phyloP scores from a whole-genome alignment of 2,329 filamentous ascomycete genomes.

The Aspergillus melleus region DNA sequence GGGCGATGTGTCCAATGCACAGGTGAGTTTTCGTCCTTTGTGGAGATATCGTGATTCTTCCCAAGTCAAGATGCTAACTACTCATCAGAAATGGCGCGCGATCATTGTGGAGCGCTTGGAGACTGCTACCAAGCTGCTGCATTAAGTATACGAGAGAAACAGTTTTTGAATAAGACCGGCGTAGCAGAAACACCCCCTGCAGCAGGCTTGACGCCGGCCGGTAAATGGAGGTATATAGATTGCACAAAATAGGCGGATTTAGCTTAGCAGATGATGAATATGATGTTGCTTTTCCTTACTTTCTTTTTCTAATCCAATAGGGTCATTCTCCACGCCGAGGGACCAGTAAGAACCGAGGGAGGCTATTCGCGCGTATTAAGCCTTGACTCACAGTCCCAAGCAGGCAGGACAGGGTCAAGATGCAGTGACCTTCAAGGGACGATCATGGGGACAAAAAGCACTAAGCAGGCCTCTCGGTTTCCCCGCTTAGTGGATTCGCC shows the following conservation, averaged over 20 bases:
- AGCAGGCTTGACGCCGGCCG: not conserved
- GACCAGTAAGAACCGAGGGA: not conserved
- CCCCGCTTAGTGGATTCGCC: not conserved
- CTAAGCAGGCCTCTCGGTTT: not conserved
- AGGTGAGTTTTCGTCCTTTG: conserved; percentile 48
- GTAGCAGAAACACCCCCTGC: not conserved
- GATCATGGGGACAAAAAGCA: not conserved
- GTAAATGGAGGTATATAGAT: not conserved
- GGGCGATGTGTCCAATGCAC: conserved; percentile 45
- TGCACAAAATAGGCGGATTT: not conserved
- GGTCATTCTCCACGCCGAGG: not conserved
- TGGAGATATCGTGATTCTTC: conserved; percentile 1
- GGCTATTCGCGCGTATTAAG: not conserved
- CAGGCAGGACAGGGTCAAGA: not conserved
- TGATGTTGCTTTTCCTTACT: not conserved
- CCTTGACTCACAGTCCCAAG: not conserved
- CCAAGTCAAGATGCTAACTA: not conserved
- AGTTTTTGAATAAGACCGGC: not conserved
- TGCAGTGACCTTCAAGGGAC: not conserved
- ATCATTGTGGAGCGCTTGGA: conserved; percentile 40
- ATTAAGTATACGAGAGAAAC: conserved; percentile 5
- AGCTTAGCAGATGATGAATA: not conserved
- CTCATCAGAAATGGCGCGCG: conserved; percentile 40
- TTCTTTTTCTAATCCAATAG: not conserved
- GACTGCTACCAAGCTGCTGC: conserved; percentile 32